Base-by-base conservation (phyloP, 495 filamentous ascomycete species). In the Acidiella bohemica region DNA sequence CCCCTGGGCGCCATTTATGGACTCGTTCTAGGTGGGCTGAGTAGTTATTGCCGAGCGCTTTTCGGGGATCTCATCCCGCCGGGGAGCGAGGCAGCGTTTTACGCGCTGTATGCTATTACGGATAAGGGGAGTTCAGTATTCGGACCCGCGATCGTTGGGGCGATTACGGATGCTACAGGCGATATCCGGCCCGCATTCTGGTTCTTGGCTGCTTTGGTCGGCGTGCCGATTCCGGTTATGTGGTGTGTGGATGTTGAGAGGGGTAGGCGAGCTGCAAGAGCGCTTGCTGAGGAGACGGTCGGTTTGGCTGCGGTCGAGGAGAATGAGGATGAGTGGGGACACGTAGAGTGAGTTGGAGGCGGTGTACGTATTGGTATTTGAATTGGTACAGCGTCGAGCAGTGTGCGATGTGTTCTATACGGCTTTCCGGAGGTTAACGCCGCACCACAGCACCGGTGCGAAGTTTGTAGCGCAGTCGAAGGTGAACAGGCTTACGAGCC, bases 61-160 rank as follows among this genome's bases (percentile, higher is more conserved):
- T 97, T 79, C 54, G 87, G 85, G 17, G 84, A 95, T 56, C 67
- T 97, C 24, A 80, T 97, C 49, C 90, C 90, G 17, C 84, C 86
- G 0, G 90, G 90, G 9, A 90, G 76, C 17, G 90, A 97, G 62
- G 85, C 90, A 2, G 84, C 90, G 0, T 97, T 97, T 56, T 97
- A 88, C 58, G 86, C 90, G 0, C 71, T 97, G 1, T 97, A 93
- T 51, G 88, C 90, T 4, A 94, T 97, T 45, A 97, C 90, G 11
- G 90, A 97, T 54, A 97, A 97, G 60, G 90, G 90, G 16, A 90
- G 81, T 5, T 90, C 82, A 54, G 67, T 97, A 13, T 94, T 97
- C 56, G 90, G 90, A 0, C 90, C 90, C 4, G 79, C 84, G 2
- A 88, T 97, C 53, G 92, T 96, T 1, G 90, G 90, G 3, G 73